Evolutionary conservation across 352 stramenopile species (phyloP), one percentile per base, ranked within the genome.

Genomic region (Globisporangium irregulare): DNA sequence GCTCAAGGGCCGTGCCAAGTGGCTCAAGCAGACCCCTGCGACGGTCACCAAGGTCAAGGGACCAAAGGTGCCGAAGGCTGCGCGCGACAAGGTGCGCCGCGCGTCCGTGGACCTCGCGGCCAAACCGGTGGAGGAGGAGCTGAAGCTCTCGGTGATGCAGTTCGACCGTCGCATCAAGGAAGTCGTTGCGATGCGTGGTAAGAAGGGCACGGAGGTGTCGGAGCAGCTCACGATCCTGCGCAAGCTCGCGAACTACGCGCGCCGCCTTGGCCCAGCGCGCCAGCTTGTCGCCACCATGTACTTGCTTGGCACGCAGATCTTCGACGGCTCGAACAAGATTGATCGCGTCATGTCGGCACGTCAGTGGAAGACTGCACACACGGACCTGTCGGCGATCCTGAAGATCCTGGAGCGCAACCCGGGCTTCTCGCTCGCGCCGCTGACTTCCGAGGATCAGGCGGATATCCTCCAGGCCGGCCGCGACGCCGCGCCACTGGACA

Each of bases 1-100:
- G 82, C 91, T 98, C 64, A 99, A 98, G 83, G 97, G 97, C 58
- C 95, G 97, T 78, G 94, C 94, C 7, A 87, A 85, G 56, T 99
- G 97, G 97, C 79, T 99, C 36, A 99, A 99, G 86, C 91, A 95
- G 72, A 93, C 88, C 34, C 72, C 82, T 9, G 32, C 62, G 14
- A 83, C 81, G 38, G 83, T 87, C 56, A 89, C 74, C 14, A 89
- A 88, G 67, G 53, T 64, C 24, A 91, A 88, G 73, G 75, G 68
- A 6, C 74, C 72, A 27, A 89, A 80, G 73, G 43, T 73, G 10
- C 68, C 73, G 22, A 79, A 82, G 62, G 68, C 76, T 53, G 70
- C 68, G 10, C 86, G 91, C 36, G 78, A 84, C 53, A 82, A 90
- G 65, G 80, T 83, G 56, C 81, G 78, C 50, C 76, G 68, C 29